Percentiles rank a stretch among this genome's conserved stretches.
These are phyloP conservation scores for Nannizziopsis arthrosporioides DNA, from an alignment of 2,329 filamentous ascomycete species.

Conservation along the genomic window DNA sequence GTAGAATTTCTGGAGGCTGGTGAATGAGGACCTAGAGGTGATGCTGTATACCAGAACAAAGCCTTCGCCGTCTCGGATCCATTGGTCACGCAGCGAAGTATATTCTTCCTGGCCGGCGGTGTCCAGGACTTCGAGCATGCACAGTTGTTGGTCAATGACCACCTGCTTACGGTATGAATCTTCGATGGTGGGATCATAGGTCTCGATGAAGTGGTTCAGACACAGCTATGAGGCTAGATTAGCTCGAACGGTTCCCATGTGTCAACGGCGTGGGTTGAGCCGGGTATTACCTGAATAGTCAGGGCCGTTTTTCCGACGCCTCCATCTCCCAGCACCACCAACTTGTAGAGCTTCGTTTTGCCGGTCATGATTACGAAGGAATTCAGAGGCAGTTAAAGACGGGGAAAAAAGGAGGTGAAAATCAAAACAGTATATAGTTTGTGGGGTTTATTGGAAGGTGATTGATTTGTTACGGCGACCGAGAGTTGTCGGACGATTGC, in stretches of 20 bases:
- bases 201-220: conserved; percentile 93
- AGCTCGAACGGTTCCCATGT: not conserved
- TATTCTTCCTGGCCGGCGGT: conserved; percentile 98
- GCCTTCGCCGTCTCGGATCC: conserved; percentile 95
- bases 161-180: conserved; percentile 82
- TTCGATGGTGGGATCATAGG: conserved; percentile 78
- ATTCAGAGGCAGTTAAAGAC: not conserved
- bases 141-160: conserved; percentile 75
- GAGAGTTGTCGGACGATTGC: not conserved
- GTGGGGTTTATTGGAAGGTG: not conserved
- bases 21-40: conserved; percentile 88
- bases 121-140: conserved; percentile 91
- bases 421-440: too few species aligned
- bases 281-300: conserved; percentile 58
- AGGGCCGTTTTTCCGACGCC: conserved; percentile 89
- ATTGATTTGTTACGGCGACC: not conserved
- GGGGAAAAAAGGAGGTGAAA: too few species aligned
- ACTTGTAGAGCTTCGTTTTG: conserved; percentile 84
- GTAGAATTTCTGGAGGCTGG: conserved; percentile 88
- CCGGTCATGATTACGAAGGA: conserved; percentile 55
- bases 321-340: conserved; percentile 90
- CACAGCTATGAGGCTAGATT: conserved; percentile 52
- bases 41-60: conserved; percentile 98
- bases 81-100: conserved; percentile 89
- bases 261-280: not conserved